phyloP scores from a whole-genome alignment of 495 filamentous ascomycete genomes.

The Sporormia fimetaria region DNA sequence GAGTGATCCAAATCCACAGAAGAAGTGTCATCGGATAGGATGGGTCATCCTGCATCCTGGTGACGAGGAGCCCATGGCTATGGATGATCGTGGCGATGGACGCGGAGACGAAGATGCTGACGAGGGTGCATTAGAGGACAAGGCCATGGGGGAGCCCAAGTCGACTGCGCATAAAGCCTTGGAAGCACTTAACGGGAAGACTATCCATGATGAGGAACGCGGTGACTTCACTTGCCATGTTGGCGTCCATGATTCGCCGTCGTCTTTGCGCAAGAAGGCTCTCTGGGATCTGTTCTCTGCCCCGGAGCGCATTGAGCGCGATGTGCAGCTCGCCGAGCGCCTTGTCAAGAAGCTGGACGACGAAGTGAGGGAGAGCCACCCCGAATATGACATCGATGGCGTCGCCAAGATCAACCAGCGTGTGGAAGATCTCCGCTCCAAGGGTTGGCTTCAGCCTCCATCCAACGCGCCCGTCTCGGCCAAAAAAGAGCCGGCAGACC shows the following conservation, averaged over 20 bases:
- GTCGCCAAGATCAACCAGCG: conserved; percentile 68
- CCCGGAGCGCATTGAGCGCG: conserved; percentile 75
- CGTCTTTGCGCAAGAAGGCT: conserved; percentile 83
- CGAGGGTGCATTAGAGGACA: conserved; percentile 43
- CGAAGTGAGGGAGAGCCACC: conserved; percentile 49
- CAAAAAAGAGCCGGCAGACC: conserved; percentile 50
- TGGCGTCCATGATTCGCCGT: conserved; percentile 82
- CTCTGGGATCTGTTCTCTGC: conserved; percentile 92
- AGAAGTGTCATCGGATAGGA: conserved; percentile 94
- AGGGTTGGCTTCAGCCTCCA: conserved; percentile 62
- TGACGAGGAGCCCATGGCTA: conserved; percentile 44
- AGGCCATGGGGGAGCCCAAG: conserved; percentile 23
- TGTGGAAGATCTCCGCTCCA: conserved; percentile 63
- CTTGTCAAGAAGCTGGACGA: conserved; percentile 68
- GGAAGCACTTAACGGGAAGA: conserved; percentile 89
- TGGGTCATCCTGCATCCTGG: conserved; percentile 92
- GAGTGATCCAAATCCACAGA: conserved; percentile 91
- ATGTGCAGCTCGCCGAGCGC: conserved; percentile 65
- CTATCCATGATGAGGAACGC: conserved; percentile 80
- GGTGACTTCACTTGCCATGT: conserved; percentile 97
- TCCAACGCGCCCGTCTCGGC: conserved; percentile 42
- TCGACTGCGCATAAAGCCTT: conserved; percentile 70
- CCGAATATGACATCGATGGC: conserved; percentile 42
- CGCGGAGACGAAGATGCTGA: conserved; percentile 55
- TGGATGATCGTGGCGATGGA: conserved; percentile 50